Evolutionary conservation across 1,284 basidiomycete genomes (phyloP), one percentile per base, ranked within the genome.

Genomic region (Heterobasidion parviporum): DNA sequence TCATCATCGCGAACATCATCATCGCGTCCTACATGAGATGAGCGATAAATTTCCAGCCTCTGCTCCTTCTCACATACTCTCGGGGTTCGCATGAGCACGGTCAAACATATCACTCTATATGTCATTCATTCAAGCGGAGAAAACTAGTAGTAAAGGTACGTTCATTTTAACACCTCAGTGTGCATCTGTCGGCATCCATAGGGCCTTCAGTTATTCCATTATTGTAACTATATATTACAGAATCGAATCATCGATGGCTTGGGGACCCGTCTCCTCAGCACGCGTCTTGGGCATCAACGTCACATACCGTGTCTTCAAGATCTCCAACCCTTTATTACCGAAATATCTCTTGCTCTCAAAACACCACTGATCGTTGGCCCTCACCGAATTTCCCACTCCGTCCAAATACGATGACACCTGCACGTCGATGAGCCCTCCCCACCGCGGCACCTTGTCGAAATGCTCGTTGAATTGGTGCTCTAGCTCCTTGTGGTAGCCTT

Each of bases 301-400:
- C 38, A 41, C 38, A 41, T n/a, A 41, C 38, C 65, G 63, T 35
- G 61, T 62, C 58, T 66, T 60, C 57, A 64, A 60, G n/a, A 74
- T 66, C 35, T 67, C 65, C 1, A 60, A 56, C 4, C 68, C 72
- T 49, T 64, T 62, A 48, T 64, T 67, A 32, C 72, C 73, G 54
- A 75, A 75, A 60, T 77, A 77, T 33, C 74, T 65, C 60, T 69
- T 64, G 55, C 72, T 70, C 60, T 72, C 73, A 60, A 74, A 76
- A 44, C 67, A 69, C 75, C 76, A 77, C 44, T 64, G 62, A 50
- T 71, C 69, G 59, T 72, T 75, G 6, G 67, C 71, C 51, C 71
- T 67, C 33, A 74, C 71, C 74, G 73, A 76, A 61, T 76, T 74
- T 8, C 71, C 75, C 49, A 78, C 56, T 14, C 72, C 73, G 53